Percentiles rank a stretch among this genome's conserved stretches.
These are phyloP conservation scores for Funneliformis mosseae DNA, from an alignment of 192 early-diverging fungal genomes.

Conservation along the genomic window DNA sequence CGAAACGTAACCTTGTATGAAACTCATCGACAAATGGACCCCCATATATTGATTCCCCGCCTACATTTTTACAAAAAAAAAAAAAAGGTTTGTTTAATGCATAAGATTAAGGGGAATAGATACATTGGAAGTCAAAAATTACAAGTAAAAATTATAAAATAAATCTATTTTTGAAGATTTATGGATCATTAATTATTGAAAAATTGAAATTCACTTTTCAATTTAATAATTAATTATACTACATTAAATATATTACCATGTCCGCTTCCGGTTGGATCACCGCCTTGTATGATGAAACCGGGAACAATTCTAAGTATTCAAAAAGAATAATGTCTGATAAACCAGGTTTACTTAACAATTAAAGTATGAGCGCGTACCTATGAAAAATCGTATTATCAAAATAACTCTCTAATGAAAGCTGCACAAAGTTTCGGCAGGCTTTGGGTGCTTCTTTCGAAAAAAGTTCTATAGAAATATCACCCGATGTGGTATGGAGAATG, in stretches of 20 bases:
- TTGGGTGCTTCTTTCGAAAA: slow-evolving; percentile 95
- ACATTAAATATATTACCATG: slow-evolving; percentile 47
- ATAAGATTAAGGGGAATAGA: neutral
- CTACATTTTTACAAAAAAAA: slow-evolving; percentile 38
- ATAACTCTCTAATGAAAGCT: slow-evolving; percentile 88
- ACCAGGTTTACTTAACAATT: neutral
- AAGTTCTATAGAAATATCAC: slow-evolving; percentile 89
- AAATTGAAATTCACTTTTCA: too few relatives aligned
- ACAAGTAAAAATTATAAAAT: too few relatives aligned
- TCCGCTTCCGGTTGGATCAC: slow-evolving; percentile 90
- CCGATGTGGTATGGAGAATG: slow-evolving; percentile 79
- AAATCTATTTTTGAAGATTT: too few relatives aligned
- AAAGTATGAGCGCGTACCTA: slow-evolving; percentile 43
- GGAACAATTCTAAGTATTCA: slow-evolving; percentile 56
- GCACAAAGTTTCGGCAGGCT: slow-evolving; percentile 94
- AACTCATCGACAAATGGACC: slow-evolving; percentile 88
- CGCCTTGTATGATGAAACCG: slow-evolving; percentile 93
- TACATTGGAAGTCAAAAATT: too few relatives aligned
- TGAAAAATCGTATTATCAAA: slow-evolving; percentile 91
- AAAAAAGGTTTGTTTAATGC: neutral
- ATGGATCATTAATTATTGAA: too few relatives aligned
- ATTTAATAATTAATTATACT: too few relatives aligned
- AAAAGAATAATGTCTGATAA: neutral
- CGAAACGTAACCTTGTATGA: slow-evolving; percentile 90
- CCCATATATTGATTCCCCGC: slow-evolving; percentile 88